These are phyloP conservation scores for Ustilago loliicola DNA, from an alignment of 1,284 basidiomycete species.

Conservation along the genomic window DNA sequence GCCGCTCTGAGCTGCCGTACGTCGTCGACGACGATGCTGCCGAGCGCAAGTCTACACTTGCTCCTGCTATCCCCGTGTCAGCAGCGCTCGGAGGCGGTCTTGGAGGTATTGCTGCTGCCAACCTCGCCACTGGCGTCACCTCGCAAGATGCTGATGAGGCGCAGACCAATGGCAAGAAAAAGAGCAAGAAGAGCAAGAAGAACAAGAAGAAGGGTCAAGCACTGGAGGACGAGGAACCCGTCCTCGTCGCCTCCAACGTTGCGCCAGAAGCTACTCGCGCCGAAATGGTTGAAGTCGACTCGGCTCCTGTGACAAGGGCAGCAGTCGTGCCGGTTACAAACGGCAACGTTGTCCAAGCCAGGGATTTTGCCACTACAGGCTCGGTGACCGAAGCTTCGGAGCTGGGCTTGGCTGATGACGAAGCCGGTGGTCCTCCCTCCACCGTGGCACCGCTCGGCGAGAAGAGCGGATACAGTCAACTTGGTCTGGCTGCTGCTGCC, in stretches of 20 bases:
- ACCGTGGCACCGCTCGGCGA: slow-evolving; percentile 20
- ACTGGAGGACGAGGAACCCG: slow-evolving; percentile 13
- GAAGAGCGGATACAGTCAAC: slow-evolving; percentile 36
- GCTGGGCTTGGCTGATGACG: slow-evolving; percentile 25
- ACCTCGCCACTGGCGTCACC: slow-evolving; percentile 15
- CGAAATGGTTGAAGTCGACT: slow-evolving; percentile 11
- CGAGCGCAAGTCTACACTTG: slow-evolving; percentile 11
- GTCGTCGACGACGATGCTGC: slow-evolving; percentile 29
- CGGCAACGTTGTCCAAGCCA: slow-evolving; percentile 14
- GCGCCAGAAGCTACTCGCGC: slow-evolving; percentile 3
- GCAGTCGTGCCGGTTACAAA: slow-evolving; percentile 15
- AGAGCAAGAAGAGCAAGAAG: slow-evolving; percentile 28
- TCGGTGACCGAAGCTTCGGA: slow-evolving; percentile 34
- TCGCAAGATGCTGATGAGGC: not conserved
- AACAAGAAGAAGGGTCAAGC: slow-evolving; percentile 32
- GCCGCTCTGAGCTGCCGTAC: slow-evolving; percentile 47
- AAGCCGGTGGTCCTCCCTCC: slow-evolving; percentile 23
- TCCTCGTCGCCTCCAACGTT: slow-evolving; percentile 8
- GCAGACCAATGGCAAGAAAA: slow-evolving; percentile 10
- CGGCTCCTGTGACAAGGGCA: not conserved
- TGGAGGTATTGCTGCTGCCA: slow-evolving; percentile 38
- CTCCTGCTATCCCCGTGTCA: slow-evolving; percentile 25
- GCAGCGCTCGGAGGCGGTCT: slow-evolving; percentile 34
- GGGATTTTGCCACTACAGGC: slow-evolving; percentile 28
- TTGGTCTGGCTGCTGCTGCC: slow-evolving; percentile 26